Percentiles rank a stretch among this genome's conserved stretches.
Conservation (phyloP, 176 grass and related monocot species). For the Tuctoria greenei region DNA sequence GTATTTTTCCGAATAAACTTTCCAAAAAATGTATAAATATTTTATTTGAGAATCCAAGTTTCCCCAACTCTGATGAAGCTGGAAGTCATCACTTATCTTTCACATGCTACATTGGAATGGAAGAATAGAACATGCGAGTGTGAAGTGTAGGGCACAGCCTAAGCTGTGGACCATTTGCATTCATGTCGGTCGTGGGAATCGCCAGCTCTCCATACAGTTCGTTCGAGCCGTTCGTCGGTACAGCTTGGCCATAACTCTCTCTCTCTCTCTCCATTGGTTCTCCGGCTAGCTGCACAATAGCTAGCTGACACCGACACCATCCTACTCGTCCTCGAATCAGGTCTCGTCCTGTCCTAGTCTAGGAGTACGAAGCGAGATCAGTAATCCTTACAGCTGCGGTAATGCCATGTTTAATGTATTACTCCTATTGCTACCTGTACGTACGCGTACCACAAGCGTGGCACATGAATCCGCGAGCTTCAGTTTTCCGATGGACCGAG, state of each 20-base stretch:
- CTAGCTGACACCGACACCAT: slow-evolving; percentile 24
- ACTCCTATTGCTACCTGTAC: neutral
- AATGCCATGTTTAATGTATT: neutral
- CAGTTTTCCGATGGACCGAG: neutral
- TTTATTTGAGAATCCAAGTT: neutral
- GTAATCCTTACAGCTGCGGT: neutral
- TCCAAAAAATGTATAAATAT: neutral
- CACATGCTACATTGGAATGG: neutral
- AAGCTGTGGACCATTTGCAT: slow-evolving; percentile 44
- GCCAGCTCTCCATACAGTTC: slow-evolving; percentile 7
- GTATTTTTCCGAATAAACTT: neutral
- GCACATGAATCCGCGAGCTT: neutral
- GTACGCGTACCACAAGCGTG: neutral
- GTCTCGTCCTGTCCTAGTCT: neutral
- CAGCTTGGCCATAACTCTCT: slow-evolving; percentile 15
- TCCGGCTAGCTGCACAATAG: slow-evolving; percentile 20
- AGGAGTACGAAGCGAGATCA: neutral
- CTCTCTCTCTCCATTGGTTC: neutral
- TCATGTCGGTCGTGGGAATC: slow-evolving; percentile 19
- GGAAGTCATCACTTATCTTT: neutral
- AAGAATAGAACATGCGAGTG: neutral
- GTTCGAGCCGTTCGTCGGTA: neutral
- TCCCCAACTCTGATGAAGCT: neutral
- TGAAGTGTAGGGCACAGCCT: slow-evolving; percentile 7
- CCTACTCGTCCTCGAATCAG: neutral